Evolutionary conservation across 305 asterid species (phyloP), one percentile per base, ranked within the genome.

Genomic region (Fraxinus dipetala): DNA sequence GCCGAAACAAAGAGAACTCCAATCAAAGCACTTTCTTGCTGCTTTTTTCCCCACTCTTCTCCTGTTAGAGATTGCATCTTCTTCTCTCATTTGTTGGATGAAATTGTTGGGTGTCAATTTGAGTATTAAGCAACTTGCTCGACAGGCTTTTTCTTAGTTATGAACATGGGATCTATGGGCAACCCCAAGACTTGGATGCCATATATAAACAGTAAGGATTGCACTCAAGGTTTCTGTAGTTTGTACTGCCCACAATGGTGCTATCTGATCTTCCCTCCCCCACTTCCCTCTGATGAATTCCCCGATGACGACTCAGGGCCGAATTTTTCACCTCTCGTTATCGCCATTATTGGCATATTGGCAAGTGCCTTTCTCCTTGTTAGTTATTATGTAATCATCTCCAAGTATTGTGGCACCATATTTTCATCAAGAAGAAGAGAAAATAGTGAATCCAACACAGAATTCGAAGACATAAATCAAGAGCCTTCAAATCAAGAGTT

Each of bases 211-310:
- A 86, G 85, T 13, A 87, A 82, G 56, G 94, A 91, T 82, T 91
- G 94, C 59, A 85, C 94, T 24, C 89, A 80, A 75, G 90, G 89
- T 16, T 87, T 87, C 70, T 91, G 94, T 35, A 91, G 89, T 76
- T 67, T 87, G 7, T 89, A 88, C 81, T 91, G 92, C 38, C 92
- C 91, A 4, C 90, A 89, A 61, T 88, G 94, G 92, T 91, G 94
- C 81, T 84, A 88, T 86, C 80, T 75, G 20, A 63, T 84, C 69
- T 83, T 83, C 82, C 92, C 94, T 1, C 91, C 92, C 10, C 92
- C 93, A 26, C 90, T 89, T 11, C 87, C 91, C 26, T 73, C 82
- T 4, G 26, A 26, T 6, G 85, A 79, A 4, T 82, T 86, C 56
- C 75, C 81, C 6, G 85, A 63, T n/a, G 86, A 83, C 2, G 26